Evolutionary conservation across 306 rosid species (phyloP), one percentile per base, ranked within the genome.

Genomic region (Sechiopsis laciniata): DNA sequence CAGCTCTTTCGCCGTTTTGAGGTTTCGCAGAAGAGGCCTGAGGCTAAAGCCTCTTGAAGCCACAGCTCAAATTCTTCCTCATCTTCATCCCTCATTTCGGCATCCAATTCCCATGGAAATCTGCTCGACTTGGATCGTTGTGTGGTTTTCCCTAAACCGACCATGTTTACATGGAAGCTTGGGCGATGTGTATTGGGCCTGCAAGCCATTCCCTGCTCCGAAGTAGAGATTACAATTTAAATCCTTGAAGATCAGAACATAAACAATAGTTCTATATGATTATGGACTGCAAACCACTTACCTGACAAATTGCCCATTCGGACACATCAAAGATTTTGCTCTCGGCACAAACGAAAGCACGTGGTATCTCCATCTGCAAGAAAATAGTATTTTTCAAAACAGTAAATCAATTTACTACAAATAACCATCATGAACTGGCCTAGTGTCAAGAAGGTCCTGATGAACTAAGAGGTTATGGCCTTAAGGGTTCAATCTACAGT

Each of bases 231-330:
- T 35, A 35, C 16, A 2, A 48, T 37, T 68, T 22, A 50, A 51
- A 24, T 70, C 45, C 46, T 70, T 51, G 37, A 51, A 70, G 40
- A 51, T 26, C 58, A 51, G 60, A 51, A 15, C 60, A 51, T 51
- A 48, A 26, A 24, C 46, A 14, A 35, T 42, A 22, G 29, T 26
- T 8, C 53, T 66, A 50, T 14, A 22, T 22, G 26, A 3, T 50
- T 69, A 55, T 70, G 13, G 20, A 45, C 60, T 4, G 11, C 7
- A 32, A 70, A 24, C 7, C 68, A 85, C 90, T 78, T 75, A 91
- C 99, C 95, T 95, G 99, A 84, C 99, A 95, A 62, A 88, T 91
- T 58, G 97, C 99, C 99, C 99, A 95, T 82, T 95, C 99, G 4
- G 99, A 95, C 74, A 91, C 99, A 71, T 95, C 99, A 75, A 95